A percentile compares a stretch with the other conserved stretches of the same genome.
Evolutionary conservation across 2,329 filamentous ascomycete genomes (phyloP).

Genomic region (Fusarium verticillioides): DNA sequence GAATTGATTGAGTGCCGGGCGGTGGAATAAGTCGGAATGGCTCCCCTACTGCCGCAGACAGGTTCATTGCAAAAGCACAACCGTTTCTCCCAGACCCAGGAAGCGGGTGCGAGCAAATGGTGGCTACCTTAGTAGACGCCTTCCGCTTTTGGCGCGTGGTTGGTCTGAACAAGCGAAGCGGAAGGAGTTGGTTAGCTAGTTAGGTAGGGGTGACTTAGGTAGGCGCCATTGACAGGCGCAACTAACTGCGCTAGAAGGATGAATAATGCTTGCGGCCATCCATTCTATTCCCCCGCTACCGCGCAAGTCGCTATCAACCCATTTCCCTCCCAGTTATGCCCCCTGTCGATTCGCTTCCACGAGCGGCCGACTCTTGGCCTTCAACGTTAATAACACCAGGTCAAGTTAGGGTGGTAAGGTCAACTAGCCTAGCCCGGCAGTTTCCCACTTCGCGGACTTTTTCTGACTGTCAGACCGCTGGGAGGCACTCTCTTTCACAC

Average conservation of each 20-base stretch:
- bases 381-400: slow-evolving; percentile 1
- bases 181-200: slow-evolving; percentile 12
- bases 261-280: slow-evolving; percentile 32
- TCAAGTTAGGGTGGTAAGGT: not conserved
- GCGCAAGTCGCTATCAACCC: slow-evolving; percentile 27
- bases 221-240: slow-evolving; percentile 38
- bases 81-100: slow-evolving; percentile 1
- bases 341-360: slow-evolving; percentile 12
- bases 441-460: slow-evolving; percentile 18
- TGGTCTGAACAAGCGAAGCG: slow-evolving; percentile 30
- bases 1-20: slow-evolving; percentile 38
- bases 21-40: slow-evolving; percentile 27
- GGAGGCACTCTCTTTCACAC: not conserved
- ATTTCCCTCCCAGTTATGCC: not conserved
- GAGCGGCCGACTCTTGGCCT: slow-evolving; percentile 29
- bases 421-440: slow-evolving; percentile 9
- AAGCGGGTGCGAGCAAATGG: slow-evolving; percentile 35
- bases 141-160: slow-evolving; percentile 43
- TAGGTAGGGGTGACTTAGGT: slow-evolving; percentile 17
- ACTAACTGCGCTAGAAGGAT: slow-evolving; percentile 34
- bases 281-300: slow-evolving; percentile 28
- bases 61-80: slow-evolving; percentile 4
- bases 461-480: slow-evolving; percentile 10
- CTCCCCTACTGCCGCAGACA: slow-evolving; percentile 24
- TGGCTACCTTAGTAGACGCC: slow-evolving; percentile 29